phyloP scores from a whole-genome alignment of 345 rosid genomes.

The Orychophragmus violaceus region DNA sequence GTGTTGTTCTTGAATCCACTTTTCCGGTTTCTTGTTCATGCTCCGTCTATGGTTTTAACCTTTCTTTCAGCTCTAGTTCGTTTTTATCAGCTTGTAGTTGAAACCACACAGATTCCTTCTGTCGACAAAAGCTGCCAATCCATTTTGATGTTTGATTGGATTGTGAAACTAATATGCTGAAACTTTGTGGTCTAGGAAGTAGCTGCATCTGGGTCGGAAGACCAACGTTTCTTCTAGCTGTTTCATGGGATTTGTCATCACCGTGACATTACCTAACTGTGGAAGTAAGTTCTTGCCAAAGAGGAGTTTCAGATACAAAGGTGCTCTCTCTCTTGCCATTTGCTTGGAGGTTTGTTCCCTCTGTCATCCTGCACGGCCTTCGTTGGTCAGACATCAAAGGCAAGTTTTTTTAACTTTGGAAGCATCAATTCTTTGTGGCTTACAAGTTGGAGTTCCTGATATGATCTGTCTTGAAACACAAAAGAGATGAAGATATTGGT shows the following conservation, averaged over 20 bases:
- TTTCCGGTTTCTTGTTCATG: too few species aligned
- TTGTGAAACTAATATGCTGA: neutral
- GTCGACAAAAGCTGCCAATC: neutral
- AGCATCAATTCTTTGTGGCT: neutral
- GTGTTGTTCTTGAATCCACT: neutral
- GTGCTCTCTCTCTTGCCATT: too few species aligned
- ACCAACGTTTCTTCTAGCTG: neutral
- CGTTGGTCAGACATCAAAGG: neutral
- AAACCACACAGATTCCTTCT: neutral
- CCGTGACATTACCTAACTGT: neutral
- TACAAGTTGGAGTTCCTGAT: too few species aligned
- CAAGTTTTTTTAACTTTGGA: neutral
- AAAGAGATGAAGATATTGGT: too few species aligned
- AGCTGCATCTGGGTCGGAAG: neutral
- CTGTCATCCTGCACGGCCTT: neutral
- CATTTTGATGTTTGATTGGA: neutral
- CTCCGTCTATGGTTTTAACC: too few species aligned
- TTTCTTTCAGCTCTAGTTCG: too few species aligned
- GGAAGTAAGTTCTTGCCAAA: neutral
- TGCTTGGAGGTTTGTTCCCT: neutral
- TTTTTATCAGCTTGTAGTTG: neutral
- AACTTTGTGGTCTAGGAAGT: neutral
- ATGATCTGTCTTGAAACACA: too few species aligned
- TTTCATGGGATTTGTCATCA: neutral
- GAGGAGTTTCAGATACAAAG: too few species aligned